These are phyloP conservation scores for Fistulinella cinereoalba DNA, from an alignment of 1,284 basidiomycete species.

Conservation along the genomic window DNA sequence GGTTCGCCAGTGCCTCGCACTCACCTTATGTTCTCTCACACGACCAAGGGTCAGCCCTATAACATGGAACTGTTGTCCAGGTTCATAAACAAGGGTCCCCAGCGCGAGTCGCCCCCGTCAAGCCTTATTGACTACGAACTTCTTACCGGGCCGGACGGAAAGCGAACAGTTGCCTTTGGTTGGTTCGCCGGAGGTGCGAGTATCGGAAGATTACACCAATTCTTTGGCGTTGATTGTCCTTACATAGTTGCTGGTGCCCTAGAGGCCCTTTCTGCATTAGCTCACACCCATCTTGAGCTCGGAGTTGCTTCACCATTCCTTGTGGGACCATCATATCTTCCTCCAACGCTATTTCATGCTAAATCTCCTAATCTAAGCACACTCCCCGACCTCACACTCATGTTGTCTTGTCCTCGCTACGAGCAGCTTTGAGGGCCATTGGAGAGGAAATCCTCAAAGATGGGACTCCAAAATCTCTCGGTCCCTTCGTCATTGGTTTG, in stretches of 20 bases:
- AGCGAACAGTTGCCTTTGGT: slow-evolving; percentile 84
- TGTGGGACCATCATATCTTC: slow-evolving; percentile 40
- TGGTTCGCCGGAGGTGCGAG: slow-evolving; percentile 80
- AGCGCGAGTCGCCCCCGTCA: slow-evolving; percentile 35
- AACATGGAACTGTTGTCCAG: slow-evolving; percentile 76
- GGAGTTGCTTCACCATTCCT: slow-evolving; percentile 83
- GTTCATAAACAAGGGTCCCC: slow-evolving; percentile 45
- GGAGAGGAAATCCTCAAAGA: slow-evolving; percentile 55
- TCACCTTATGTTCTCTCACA: slow-evolving; percentile 89
- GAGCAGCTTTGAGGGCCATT: slow-evolving; percentile 54
- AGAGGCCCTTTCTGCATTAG: slow-evolving; percentile 77
- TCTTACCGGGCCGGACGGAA: slow-evolving; percentile 59
- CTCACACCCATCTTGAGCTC: slow-evolving; percentile 71
- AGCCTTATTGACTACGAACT: slow-evolving; percentile 85
- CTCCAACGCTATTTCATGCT: neutral
- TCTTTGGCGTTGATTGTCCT: slow-evolving; percentile 2
- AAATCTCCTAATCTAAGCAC: slow-evolving; percentile 41
- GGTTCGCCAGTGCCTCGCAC: slow-evolving; percentile 46
- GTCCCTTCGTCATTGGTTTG: slow-evolving; percentile 78
- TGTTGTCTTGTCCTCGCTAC: slow-evolving; percentile 57
- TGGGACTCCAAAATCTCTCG: slow-evolving; percentile 63
- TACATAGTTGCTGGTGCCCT: slow-evolving; percentile 74
- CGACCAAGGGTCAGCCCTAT: slow-evolving; percentile 82
- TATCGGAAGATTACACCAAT: neutral
- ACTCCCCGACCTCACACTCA: slow-evolving; percentile 80